Evolutionary conservation across 495 filamentous ascomycete genomes (phyloP).

Genomic region (Talaromyces wortmannii): DNA sequence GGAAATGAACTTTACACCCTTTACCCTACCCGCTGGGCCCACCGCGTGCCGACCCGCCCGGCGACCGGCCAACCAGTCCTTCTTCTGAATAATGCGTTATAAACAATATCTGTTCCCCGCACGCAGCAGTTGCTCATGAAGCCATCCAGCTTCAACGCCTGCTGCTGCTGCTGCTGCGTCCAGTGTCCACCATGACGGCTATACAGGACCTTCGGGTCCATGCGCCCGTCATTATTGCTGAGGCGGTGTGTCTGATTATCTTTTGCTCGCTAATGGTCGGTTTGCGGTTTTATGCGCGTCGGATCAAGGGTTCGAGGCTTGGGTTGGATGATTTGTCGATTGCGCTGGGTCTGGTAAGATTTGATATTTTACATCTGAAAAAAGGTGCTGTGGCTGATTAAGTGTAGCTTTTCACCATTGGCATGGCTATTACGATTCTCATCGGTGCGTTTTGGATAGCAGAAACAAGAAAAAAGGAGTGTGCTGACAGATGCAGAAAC

Average conservation of each 20-base stretch:
- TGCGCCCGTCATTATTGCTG: slow-evolving; percentile 1
- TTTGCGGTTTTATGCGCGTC: slow-evolving; percentile 3
- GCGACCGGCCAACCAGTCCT: no score
- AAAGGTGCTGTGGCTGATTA: no score
- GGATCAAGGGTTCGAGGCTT: background rate
- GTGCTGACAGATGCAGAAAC: background rate
- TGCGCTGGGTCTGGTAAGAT: background rate
- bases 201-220: slow-evolving; percentile 1
- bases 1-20: no score
- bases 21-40: no score
- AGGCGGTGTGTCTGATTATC: slow-evolving; percentile 1
- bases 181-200: background rate
- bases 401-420: slow-evolving; percentile 1
- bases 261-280: slow-evolving; percentile 3
- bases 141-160: no score
- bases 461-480: no score
- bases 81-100: no score
- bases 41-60: no score
- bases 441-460: background rate
- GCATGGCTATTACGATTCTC: slow-evolving; percentile 1
- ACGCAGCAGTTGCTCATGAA: no score
- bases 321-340: background rate
- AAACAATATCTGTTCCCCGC: no score
- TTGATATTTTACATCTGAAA: no score
- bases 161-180: no score